A percentile compares a stretch with the other conserved stretches of the same genome.
These are phyloP conservation scores for Rubia tinctorum DNA, from an alignment of 305 asterid species.

Conservation along the genomic window DNA sequence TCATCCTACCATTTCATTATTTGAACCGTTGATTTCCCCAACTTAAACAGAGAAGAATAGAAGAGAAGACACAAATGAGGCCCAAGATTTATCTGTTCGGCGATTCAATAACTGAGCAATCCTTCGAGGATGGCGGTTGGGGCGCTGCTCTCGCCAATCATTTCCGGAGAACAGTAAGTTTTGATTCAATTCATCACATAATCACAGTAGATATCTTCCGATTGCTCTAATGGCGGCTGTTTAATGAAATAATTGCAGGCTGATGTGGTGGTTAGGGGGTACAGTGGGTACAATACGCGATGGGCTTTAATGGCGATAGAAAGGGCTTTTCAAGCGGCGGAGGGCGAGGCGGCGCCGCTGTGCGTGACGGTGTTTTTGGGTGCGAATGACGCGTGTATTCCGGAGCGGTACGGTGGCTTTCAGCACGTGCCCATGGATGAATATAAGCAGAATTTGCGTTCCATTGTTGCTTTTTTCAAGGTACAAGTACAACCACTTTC, in stretches of 20 bases:
- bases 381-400: constrained; percentile 76
- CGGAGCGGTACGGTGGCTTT: constrained; percentile 49
- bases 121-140: constrained; percentile 79
- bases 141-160: constrained; percentile 79
- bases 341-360: constrained; percentile 35
- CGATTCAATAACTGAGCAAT: constrained; percentile 81
- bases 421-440: constrained; percentile 81
- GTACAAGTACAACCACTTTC: constrained; percentile 23
- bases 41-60: not conserved
- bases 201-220: not conserved
- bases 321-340: constrained; percentile 58
- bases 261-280: constrained; percentile 90
- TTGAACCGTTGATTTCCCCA: not conserved
- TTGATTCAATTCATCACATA: not conserved
- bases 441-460: constrained; percentile 52
- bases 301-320: constrained; percentile 66
- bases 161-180: constrained; percentile 58
- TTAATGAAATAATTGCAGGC: constrained; percentile 30
- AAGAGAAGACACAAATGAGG: constrained; percentile 40
- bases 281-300: constrained; percentile 80
- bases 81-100: constrained; percentile 84
- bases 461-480: constrained; percentile 62
- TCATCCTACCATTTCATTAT: not conserved
- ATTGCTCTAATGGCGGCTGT: not conserved
- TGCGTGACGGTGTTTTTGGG: constrained; percentile 84